Base-by-base conservation (phyloP, 306 rosid genomes). In the Prunus salicina region DNA sequence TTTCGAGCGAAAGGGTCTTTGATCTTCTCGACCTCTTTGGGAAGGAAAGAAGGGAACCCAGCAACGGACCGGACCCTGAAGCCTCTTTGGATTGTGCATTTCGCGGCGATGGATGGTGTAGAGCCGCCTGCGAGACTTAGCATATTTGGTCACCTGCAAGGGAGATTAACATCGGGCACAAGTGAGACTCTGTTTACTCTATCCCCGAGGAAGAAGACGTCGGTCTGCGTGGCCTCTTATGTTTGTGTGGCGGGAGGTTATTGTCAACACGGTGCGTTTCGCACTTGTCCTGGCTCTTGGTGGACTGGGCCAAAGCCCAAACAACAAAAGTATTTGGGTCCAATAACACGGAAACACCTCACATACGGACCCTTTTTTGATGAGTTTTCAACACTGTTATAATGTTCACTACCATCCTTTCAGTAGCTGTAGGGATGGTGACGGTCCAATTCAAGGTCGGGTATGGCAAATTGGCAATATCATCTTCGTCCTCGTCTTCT, bases 21-120 rank as follows among this genome's bases (percentile, higher is more conserved):
- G 84, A 93, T 88, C 46, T 45, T 53, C 34, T 91, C 76, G 15
- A 93, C 86, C 51, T 90, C 70, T 27, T 87, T 87, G 12, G 97
- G 98, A 30, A 93, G 96, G 73, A 93, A 93, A 10, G 97, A 82
- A 83, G 98, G 97, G 70, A 94, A 90, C 2, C 67, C 77, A 15
- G 76, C 76, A 15, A 74, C 76, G 51, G 86, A 62, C 15, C n/a
- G 24, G 60, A 82, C 84, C 10, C 65, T 66, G 76, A 79, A 66
- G 49, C 84, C 58, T 56, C 30, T 63, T 8, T 50, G 72, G 6
- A 51, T n/a, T 19, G 64, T 58, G 86, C 83, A 73, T 47, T 15
- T 71, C 13, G 24, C 4, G 55, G 72, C 52, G 63, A 58, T 22
- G 15, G 15, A 47, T 12, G 82, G 66, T 15, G 71, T 41, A 1